These are phyloP conservation scores for Candida quercuum DNA, from an alignment of 805 yeast genomes.

Conservation along the genomic window DNA sequence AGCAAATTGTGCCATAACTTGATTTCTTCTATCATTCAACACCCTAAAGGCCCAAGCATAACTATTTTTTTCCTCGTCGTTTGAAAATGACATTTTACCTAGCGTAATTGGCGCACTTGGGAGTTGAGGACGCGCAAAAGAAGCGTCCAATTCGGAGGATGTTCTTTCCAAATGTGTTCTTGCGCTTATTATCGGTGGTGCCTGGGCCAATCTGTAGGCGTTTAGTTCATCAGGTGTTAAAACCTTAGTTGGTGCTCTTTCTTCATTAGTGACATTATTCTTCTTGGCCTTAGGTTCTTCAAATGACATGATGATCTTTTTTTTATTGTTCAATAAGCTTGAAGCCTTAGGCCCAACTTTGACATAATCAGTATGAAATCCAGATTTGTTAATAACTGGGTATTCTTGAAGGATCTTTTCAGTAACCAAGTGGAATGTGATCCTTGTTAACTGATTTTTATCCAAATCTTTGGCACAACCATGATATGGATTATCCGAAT, in stretches of 20 bases:
- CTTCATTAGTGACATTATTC: neutral
- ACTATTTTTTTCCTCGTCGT: slow-evolving; percentile 17
- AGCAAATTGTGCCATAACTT: slow-evolving; percentile 36
- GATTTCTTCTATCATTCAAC: slow-evolving; percentile 37
- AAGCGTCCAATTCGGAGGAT: slow-evolving; percentile 13
- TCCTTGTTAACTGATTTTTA: slow-evolving; percentile 72
- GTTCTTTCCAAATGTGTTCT: slow-evolving; percentile 19
- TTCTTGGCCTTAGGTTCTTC: slow-evolving; percentile 10
- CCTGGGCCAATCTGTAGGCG: slow-evolving; percentile 18
- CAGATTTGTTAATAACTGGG: slow-evolving; percentile 64
- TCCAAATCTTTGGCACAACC: slow-evolving; percentile 64
- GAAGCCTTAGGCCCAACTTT: slow-evolving; percentile 53
- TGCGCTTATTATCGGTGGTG: slow-evolving; percentile 21
- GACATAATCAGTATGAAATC: slow-evolving; percentile 77
- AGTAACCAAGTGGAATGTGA: slow-evolving; percentile 72
- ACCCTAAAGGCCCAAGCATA: slow-evolving; percentile 15
- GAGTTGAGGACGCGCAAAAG: slow-evolving; percentile 9
- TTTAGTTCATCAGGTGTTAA: slow-evolving; percentile 10
- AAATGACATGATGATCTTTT: slow-evolving; percentile 49
- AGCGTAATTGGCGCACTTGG: slow-evolving; percentile 17
- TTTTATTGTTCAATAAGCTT: slow-evolving; percentile 37
- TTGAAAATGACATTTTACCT: slow-evolving; percentile 11
- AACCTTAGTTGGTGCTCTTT: slow-evolving; percentile 1
- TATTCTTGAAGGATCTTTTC: slow-evolving; percentile 65
- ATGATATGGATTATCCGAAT: slow-evolving; percentile 62